Evolutionary conservation across 2,329 filamentous ascomycete genomes (phyloP), one percentile per base, ranked within the genome.

Genomic region (Fragosphaeria purpurea): DNA sequence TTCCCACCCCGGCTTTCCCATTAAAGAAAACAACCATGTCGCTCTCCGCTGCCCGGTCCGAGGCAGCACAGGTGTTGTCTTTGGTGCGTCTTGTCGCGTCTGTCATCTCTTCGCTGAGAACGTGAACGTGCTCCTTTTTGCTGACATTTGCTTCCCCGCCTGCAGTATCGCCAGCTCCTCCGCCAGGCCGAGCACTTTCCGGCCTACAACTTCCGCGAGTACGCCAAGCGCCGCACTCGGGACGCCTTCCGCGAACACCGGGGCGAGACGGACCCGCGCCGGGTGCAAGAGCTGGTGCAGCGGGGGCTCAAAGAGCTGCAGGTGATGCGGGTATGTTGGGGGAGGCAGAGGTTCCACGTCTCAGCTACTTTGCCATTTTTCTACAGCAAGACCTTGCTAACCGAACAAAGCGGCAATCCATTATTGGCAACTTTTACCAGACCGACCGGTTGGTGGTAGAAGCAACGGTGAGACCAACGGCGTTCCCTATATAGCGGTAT

Each of bases 151-250:
- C 33, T 22, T 22, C 22, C 12, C 11, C 10, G 7, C 6, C 31
- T 22, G 11, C 43, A 95, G 90, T 97, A 95, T 70, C 90, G 93
- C 58, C 91, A 91, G 63, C 75, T 98, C 61, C 75, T 97, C 62
- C 86, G 90, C 60, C 86, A 93, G 67, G 83, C 88, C 55, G 76
- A 78, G 55, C 86, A 95, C 63, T 97, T 98, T 68, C 80, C 88
- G 55, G 82, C 86, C 59, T 98, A 97, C 75, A 98, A 97, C 72
- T 98, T 96, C 77, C 82, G 93, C 70, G 91, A 96, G 67, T 98
- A 98, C 69, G 90, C 93, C 49, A 86, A 83, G 69, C 84, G 93
- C 64, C 81, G 91, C 67, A 95, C 93, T 65, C 80, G 79, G 65
- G 93, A 97, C 73, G 84, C 88, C 5, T 98, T 97, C 69, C 80